phyloP scores from a whole-genome alignment of 306 rosid genomes.

The Ormosia semicastrata region DNA sequence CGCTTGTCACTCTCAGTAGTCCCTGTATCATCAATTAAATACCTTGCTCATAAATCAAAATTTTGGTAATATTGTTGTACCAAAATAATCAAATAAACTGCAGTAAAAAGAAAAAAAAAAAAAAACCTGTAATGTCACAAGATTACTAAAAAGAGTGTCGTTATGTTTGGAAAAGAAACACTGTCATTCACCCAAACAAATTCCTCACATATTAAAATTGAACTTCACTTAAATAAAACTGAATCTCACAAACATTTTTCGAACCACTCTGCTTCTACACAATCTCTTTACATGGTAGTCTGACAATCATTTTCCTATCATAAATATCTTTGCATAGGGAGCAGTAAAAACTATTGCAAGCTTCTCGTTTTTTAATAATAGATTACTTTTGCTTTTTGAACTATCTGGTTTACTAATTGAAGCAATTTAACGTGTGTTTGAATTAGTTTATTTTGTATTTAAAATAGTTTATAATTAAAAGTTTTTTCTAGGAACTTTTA shows the following conservation, averaged over 20 bases:
- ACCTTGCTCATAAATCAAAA: neutral
- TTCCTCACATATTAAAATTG: no score
- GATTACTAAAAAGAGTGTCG: neutral
- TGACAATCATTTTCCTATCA: neutral
- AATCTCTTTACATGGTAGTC: neutral
- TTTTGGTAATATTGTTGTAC: neutral
- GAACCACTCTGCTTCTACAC: neutral
- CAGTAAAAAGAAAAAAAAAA: neutral
- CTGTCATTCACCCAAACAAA: no score
- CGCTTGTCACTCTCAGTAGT: conserved; percentile 43
- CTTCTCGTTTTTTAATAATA: neutral
- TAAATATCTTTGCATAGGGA: neutral
- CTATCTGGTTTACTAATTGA: no score
- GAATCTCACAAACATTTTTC: neutral
- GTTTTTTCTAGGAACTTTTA: no score
- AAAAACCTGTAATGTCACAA: neutral
- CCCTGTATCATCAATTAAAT: conserved; percentile 48
- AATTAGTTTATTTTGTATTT: no score
- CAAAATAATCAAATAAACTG: neutral
- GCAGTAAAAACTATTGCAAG: neutral
- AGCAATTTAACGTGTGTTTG: no score
- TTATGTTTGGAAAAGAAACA: no score
- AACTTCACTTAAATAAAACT: neutral
- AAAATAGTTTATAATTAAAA: no score
- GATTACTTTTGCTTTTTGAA: neutral